A percentile compares a stretch with the other conserved stretches of the same genome.
Evolutionary conservation across 441 rosid species (phyloP).

Genomic region (Kokia cookei): DNA sequence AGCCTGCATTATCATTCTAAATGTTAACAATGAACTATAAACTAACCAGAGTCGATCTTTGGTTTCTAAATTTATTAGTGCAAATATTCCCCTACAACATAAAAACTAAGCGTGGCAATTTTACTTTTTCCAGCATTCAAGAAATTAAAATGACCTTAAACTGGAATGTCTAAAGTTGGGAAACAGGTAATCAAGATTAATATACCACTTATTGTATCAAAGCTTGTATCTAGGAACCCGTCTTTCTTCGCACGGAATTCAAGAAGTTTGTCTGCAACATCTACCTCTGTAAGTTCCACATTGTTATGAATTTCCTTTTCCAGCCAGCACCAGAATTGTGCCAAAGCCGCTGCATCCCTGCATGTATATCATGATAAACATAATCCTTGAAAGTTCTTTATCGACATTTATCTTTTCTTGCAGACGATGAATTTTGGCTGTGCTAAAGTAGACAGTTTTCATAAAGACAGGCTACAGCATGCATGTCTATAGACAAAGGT

Average conservation of each 20-base stretch:
- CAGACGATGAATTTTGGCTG: neutral
- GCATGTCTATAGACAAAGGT: neutral
- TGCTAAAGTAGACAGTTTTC: neutral
- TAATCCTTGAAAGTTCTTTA: neutral
- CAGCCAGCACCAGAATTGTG: slow-evolving; percentile 91
- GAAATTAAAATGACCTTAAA: neutral
- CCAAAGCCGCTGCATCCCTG: slow-evolving; percentile 97
- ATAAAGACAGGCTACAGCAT: neutral
- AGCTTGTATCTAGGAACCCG: slow-evolving; percentile 90
- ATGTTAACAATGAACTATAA: slow-evolving; percentile 2
- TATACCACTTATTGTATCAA: slow-evolving; percentile 92
- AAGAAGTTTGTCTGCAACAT: slow-evolving; percentile 79
- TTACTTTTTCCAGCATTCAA: neutral
- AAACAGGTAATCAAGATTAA: slow-evolving; percentile 11
- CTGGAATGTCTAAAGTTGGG: neutral
- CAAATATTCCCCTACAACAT: neutral
- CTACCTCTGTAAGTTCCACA: slow-evolving; percentile 76
- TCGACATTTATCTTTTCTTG: neutral
- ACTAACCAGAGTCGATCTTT: neutral
- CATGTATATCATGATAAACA: slow-evolving; percentile 10
- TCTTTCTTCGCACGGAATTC: slow-evolving; percentile 77
- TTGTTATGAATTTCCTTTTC: slow-evolving; percentile 69
- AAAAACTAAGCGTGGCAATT: neutral
- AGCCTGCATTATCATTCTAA: slow-evolving; percentile 42
- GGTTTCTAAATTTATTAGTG: neutral